Base-by-base conservation (phyloP, 352 stramenopile genomes). In the Globisporangium nunn region DNA sequence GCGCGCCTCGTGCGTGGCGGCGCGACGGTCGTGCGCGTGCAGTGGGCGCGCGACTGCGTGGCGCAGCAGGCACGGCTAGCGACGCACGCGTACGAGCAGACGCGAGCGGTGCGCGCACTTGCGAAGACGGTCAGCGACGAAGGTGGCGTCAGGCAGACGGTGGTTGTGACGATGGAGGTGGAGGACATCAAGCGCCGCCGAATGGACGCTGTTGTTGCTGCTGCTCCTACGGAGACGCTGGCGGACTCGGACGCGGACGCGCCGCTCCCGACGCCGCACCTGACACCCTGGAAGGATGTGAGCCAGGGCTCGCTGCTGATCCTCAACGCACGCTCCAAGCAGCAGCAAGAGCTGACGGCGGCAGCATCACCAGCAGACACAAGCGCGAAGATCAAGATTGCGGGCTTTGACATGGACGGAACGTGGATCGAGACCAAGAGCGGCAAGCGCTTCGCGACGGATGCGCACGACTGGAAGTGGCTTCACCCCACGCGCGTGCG, bases 341-440 rank as follows among this genome's bases (percentile, higher is more conserved):
- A 56, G 10, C 48, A 61, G 11, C 51, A 43, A 52, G n/a, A 57
- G 37, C 57, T 56, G 4, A 31, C 39, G 11, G 17, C 23, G 18
- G 8, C 17, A 7, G 4, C 10, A 2, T 30, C 3, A 37, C 33
- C 8, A 35, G 1, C 39, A 8, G 54, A 46, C 30, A 12, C 41
- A 12, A 23, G n/a, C 18, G 18, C 50, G 53, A 54, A 61, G 31
- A 3, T 66, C 30, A 92, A 89, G 58, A 69, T 95, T n/a, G 82
- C 85, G 18, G 70, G 66, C 7, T 95, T 95, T 33, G 85, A 95
- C 61, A 63, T 95, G 55, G 85, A 95, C 53, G 72, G 79, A 11
- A 95, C 85, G 56, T 57, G 90, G 18, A 95, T 95, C 52, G 66
- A 78, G 43, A 95, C 85, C 40, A 93, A 91, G 60, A 95, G 83